phyloP scores from a whole-genome alignment of 1,284 basidiomycete genomes.

The Trametes hirsuta region DNA sequence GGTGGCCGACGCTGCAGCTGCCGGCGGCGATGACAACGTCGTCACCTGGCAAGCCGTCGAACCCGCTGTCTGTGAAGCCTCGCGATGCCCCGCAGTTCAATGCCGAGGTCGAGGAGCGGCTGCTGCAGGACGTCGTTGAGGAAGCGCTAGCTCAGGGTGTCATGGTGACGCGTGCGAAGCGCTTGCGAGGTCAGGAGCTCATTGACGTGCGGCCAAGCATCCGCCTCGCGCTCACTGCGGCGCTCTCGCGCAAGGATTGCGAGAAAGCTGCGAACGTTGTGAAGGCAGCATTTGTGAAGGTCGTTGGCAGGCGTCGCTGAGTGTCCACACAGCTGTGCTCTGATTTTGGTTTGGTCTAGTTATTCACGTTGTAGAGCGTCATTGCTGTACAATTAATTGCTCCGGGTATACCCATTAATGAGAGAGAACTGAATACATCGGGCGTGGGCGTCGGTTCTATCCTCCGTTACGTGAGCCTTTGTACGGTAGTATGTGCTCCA shows the following conservation, averaged over 20 bases:
- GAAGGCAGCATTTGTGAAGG: slow-evolving; percentile 77
- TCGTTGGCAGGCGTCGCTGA: slow-evolving; percentile 53
- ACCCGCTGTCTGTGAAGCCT: slow-evolving; percentile 46
- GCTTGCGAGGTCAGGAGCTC: slow-evolving; percentile 81
- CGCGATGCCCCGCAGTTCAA: slow-evolving; percentile 54
- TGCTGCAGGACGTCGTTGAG: slow-evolving; percentile 89
- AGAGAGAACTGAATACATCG: no score
- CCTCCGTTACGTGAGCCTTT: no score
- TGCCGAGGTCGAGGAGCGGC: slow-evolving; percentile 71
- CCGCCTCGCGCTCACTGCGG: slow-evolving; percentile 79
- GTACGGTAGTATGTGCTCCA: no score
- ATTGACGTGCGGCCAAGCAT: slow-evolving; percentile 87
- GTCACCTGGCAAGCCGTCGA: slow-evolving; percentile 44
- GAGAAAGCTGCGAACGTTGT: slow-evolving; percentile 85
- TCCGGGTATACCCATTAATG: no score
- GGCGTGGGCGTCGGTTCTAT: no score
- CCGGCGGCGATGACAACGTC: slow-evolving; percentile 30
- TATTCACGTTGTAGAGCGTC: neutral
- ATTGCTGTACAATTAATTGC: no score
- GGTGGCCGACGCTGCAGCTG: slow-evolving; percentile 40
- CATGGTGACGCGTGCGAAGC: slow-evolving; percentile 80
- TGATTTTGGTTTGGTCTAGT: neutral
- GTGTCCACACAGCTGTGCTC: neutral
- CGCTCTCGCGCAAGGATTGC: slow-evolving; percentile 85
- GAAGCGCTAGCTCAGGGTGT: slow-evolving; percentile 80